Base-by-base conservation (phyloP, 192 early-diverging fungal species). In the Coemansia sp. region DNA sequence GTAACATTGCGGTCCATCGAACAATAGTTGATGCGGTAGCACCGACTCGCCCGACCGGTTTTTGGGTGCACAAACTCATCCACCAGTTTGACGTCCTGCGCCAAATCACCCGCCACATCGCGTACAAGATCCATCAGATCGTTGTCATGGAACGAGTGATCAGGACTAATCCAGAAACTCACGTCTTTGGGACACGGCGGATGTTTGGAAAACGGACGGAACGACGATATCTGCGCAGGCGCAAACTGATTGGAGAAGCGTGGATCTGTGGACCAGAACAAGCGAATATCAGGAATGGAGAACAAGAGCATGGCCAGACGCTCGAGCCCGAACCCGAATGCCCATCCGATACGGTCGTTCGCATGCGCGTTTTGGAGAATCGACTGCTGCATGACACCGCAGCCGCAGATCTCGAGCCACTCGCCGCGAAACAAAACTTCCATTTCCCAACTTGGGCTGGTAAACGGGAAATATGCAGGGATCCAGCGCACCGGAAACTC, bases 1-100 rank as follows among this genome's bases (percentile, higher is more conserved):
- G 93, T 94, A 12, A 95, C 86, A 60, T 89, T 98, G 64, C 92
- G 87, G 72, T 98, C 96, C 96, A 98, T 98, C 5, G 94, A 94
- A 52, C 94, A 78, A 66, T 97, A 99, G 70, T 88, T 90, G 66
- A 99, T 96, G 49, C 95, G 85, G 80, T 92, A 99, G 72, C 94
- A 99, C 23, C 86, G 80, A 61, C 93, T 95, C 26, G 82, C 80
- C 54, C 82, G 84, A 27, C 91, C 88, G 0, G 92, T 92, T 76
- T 94, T 96, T 26, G 92, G 89, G 69, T 96, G 89, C 5, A 69
- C 79, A 64, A 99, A 99, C 38, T 88, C 82, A 75, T 99, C 94
- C 60, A 98, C 87, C 86, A 95, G 70, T 37, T 88, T 83, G 27
- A 95, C 94, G 59, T 90, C 86, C 76, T 98, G 95, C 1, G 88